Base-by-base conservation (phyloP, 495 filamentous ascomycete species). In the Neurospora sp. region DNA sequence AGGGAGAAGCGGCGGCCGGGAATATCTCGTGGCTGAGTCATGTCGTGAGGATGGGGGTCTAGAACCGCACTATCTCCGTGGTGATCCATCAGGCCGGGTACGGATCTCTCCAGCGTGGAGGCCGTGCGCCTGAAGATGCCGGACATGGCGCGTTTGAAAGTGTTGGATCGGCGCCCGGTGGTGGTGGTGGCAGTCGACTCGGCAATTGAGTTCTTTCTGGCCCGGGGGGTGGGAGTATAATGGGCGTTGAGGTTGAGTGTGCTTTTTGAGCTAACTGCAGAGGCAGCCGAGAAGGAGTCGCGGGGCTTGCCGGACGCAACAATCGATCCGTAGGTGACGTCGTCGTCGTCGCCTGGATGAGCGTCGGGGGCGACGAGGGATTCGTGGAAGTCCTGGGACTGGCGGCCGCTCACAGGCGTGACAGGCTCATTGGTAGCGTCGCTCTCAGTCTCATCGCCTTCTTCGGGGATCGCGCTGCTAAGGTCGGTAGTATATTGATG, bases 321-420 rank as follows among this genome's bases (percentile, higher is more conserved):
- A 37, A 65, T 65, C 22, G 53, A 65, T 65, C 53, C 53, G 53
- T 65, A 65, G 53, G 35, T 8, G 27, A 65, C 53, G 53, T 65
- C 53, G 53, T 65, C 53, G 22, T 65, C 53, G 53, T 65, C 53
- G 53, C 53, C 35, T 14, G 53, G 27, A 35, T 35, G 53, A 65
- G 53, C 53, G 22, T 65, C 53, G 53, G 53, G 27, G 0, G 77
- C 73, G 70, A 78, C 78, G 71, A 82, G 76, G 3, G 77, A 80
- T 39, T 82, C 81, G 69, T 78, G 81, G 69, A 86, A 85, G 75
- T 86, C 84, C 73, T 81, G 83, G 70, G 84, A 86, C 72, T 84
- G 83, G 73, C 84, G 84, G 72, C 82, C 81, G 78, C 85, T 86
- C 39, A 83, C 79, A 35, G 85, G 85, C 3, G 85, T 86, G 74